These are phyloP conservation scores for Candida golubevii DNA, from an alignment of 805 yeast species.

Conservation along the genomic window DNA sequence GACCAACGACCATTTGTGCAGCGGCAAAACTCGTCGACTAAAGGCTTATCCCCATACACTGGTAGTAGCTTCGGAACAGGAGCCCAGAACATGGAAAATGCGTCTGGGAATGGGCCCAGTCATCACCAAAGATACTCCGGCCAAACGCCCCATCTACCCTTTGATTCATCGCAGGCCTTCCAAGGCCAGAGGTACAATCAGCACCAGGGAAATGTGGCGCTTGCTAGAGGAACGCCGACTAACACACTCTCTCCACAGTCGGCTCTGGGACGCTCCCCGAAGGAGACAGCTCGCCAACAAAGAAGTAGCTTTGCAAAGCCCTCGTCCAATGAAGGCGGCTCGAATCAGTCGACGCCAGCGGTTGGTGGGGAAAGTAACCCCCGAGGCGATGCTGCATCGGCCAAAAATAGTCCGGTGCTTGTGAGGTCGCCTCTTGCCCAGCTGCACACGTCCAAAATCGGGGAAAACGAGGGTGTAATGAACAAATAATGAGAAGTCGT, in stretches of 20 bases:
- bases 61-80: not conserved
- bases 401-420: constrained; percentile 5
- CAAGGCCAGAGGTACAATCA: constrained; percentile 4
- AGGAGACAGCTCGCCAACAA: constrained; percentile 22
- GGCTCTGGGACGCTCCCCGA: constrained; percentile 29
- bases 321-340: not conserved
- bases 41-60: constrained; percentile 4
- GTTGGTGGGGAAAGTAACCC: not conserved
- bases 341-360: constrained; percentile 4
- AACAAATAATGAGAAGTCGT: not conserved
- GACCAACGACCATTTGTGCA: constrained; percentile 7
- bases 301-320: not conserved
- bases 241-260: constrained; percentile 25
- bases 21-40: constrained; percentile 3
- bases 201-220: constrained; percentile 9
- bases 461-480: not conserved
- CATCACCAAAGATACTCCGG: not conserved
- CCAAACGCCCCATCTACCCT: constrained; percentile 8
- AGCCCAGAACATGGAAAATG: not conserved
- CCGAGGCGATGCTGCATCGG: not conserved
- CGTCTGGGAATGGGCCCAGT: not conserved
- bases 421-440: constrained; percentile 8
- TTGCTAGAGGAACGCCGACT: constrained; percentile 18
- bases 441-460: constrained; percentile 2
- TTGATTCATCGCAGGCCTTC: constrained; percentile 5